Conservation (phyloP, 257 asterid genomes). For the Solanum okadae region DNA sequence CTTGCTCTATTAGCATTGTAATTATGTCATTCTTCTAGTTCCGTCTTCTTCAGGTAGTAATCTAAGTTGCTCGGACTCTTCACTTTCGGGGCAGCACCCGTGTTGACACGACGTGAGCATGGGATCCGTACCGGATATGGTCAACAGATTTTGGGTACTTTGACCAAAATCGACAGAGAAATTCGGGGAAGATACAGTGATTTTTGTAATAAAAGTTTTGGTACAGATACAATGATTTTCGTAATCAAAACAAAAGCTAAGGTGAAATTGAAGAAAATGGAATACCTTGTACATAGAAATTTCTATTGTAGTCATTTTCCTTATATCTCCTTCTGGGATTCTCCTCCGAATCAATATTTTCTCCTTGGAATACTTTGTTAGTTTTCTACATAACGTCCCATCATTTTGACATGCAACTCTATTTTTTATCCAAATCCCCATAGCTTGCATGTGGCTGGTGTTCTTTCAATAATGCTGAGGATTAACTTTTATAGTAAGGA, state of each 20-base stretch:
- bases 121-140: background rate
- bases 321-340: background rate
- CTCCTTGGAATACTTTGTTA: background rate
- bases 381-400: background rate
- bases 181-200: background rate
- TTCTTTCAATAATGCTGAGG: background rate
- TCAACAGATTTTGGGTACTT: background rate
- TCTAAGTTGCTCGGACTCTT: background rate
- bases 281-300: background rate
- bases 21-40: background rate
- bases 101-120: background rate
- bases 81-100: background rate
- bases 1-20: background rate
- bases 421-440: background rate
- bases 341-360: background rate
- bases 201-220: background rate
- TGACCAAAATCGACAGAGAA: background rate
- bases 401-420: background rate
- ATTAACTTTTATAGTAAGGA: background rate
- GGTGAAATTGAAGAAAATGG: background rate
- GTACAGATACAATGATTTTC: background rate
- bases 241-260: background rate
- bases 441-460: background rate
- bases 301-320: background rate
- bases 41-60: background rate